Evolutionary conservation across 2,329 filamentous ascomycete genomes (phyloP), one percentile per base, ranked within the genome.

Genomic region (Colletotrichum tropicale): DNA sequence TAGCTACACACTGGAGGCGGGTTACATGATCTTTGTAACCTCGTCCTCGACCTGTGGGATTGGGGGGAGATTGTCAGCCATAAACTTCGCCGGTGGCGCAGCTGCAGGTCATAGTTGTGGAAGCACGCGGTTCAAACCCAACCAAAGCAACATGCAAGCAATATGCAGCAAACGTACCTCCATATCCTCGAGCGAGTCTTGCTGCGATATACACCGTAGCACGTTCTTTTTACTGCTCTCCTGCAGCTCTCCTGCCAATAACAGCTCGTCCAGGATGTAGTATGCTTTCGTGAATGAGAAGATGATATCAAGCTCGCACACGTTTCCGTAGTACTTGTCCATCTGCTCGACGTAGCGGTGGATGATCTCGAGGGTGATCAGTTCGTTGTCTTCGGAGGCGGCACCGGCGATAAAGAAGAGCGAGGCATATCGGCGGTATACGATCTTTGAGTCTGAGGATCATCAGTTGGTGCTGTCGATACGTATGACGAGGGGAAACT

Each of bases 211-310:
- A 83, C 96, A 98, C 77, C 97, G 91, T 78, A 99, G 87, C 55
- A 99, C 96, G 82, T 98, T 98, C 92, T 99, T 99, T 89, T 98
- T 99, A 86, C 96, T 98, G 86, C 96, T 98, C 88, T 99, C 97
- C 86, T 99, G 97, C 87, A 99, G 93, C 86, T 99, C 97, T 76
- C 97, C 97, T 8, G 97, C 97, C 80, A 99, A 90, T 79, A 99
- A 89, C 77, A 99, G 91, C 87, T 99, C 97, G 84, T 99, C 97
- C 62, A 99, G 92, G 80, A 99, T 99, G 87, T 98, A 99, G 87
- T 99, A 99, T 76, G 97, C 97, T 87, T 99, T 99, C 81, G 98
- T 98, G 86, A 99, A 99, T 85, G 98, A 98, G 91, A 99, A 99
- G 85, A 99, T 99, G 87, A 98, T 98, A 85, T 98, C 96, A 78